Percentiles rank a stretch among this genome's conserved stretches.
Conservation (phyloP, 2,329 filamentous ascomycete genomes). For the Trichoderma arundinaceum region DNA sequence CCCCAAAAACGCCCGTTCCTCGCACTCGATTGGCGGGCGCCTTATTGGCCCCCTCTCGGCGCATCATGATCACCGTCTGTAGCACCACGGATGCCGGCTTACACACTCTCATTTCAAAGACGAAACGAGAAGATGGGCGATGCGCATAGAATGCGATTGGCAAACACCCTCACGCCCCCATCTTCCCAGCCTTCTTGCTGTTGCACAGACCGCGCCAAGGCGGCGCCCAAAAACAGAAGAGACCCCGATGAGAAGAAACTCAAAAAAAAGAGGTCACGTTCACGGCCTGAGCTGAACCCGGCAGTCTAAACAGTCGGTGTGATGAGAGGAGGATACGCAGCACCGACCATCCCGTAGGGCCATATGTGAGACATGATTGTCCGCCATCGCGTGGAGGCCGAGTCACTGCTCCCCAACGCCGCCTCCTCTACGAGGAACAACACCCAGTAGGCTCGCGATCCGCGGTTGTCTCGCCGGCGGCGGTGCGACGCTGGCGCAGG, state of each 20-base stretch:
- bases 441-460: constrained; percentile 2
- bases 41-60: neutral
- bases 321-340: neutral
- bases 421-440: too few relatives aligned
- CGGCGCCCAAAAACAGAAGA: constrained; percentile 1
- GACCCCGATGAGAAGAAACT: neutral
- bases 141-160: neutral
- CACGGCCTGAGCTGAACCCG: constrained; percentile 15
- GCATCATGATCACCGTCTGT: constrained; percentile 20
- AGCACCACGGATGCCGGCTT: constrained; percentile 20
- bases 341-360: neutral
- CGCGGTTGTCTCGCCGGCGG: constrained; percentile 11
- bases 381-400: constrained; percentile 25
- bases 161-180: neutral
- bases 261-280: constrained; percentile 17
- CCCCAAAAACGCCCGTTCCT: neutral
- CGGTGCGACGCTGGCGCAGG: constrained; percentile 29
- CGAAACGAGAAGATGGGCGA: constrained; percentile 3
- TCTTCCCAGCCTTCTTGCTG: constrained; percentile 15
- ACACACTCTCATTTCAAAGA: neutral
- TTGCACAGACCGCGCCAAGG: constrained; percentile 17
- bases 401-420: neutral
- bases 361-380: constrained; percentile 24
- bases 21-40: constrained; percentile 1
- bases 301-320: constrained; percentile 29